Conservation (phyloP, 495 filamentous ascomycete genomes). For the Aspergillus kassunensis region DNA sequence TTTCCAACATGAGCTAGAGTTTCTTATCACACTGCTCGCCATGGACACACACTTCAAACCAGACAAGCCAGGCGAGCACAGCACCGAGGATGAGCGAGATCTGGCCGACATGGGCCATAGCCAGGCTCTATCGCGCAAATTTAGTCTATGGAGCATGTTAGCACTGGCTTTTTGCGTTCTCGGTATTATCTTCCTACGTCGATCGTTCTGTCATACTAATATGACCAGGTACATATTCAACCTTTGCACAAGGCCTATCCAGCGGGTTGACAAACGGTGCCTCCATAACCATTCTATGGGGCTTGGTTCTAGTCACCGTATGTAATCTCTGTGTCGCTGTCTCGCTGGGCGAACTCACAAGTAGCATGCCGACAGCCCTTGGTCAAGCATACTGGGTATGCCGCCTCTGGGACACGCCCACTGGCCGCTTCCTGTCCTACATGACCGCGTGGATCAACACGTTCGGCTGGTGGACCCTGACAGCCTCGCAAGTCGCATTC, state of each 20-base stretch:
- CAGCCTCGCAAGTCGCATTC: conserved; percentile 43
- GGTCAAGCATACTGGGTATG: conserved; percentile 45
- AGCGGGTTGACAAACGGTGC: conserved; percentile 44
- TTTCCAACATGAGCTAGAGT: no score
- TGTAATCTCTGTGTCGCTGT: conserved; percentile 45
- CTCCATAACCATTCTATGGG: conserved; percentile 46
- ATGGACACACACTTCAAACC: no score
- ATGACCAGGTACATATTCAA: conserved; percentile 36
- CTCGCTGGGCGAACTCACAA: conserved; percentile 43
- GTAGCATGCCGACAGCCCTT: conserved; percentile 44
- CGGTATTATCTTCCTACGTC: no score
- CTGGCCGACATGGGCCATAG: conserved; percentile 48
- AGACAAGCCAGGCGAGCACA: conserved; percentile 22
- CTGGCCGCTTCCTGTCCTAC: conserved; percentile 39
- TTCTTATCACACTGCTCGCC: no score
- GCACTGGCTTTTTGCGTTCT: conserved; percentile 42
- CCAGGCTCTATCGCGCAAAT: conserved; percentile 45
- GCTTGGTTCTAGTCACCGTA: conserved; percentile 36
- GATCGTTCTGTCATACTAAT: no score
- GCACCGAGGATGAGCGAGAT: conserved; percentile 44
- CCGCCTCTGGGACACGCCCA: conserved; percentile 33
- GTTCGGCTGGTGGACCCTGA: conserved; percentile 47
- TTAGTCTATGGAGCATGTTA: conserved; percentile 45
- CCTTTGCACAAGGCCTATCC: conserved; percentile 41
- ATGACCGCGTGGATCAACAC: conserved; percentile 49